Evolutionary conservation across 306 rosid species (phyloP).

Genomic region (Glycine latifolia): DNA sequence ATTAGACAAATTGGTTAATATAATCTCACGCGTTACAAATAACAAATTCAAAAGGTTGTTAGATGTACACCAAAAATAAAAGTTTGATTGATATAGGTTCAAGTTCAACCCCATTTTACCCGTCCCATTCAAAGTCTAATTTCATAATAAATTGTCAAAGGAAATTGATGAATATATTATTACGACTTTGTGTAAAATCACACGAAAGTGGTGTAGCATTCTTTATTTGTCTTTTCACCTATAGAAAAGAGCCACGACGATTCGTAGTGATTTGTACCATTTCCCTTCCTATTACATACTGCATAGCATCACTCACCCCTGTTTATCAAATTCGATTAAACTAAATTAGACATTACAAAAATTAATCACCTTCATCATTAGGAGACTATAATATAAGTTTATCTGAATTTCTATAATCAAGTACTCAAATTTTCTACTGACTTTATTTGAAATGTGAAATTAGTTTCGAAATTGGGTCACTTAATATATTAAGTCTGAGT

Average conservation of each 20-base stretch:
- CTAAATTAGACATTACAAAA: no score
- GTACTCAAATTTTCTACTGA: no score
- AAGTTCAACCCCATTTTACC: neutral
- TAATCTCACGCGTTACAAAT: no score
- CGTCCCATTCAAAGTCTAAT: neutral
- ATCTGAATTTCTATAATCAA: no score
- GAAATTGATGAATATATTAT: neutral
- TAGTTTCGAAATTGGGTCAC: no score
- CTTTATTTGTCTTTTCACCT: neutral
- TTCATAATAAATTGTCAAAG: neutral
- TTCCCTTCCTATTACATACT: no score
- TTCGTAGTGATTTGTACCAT: neutral
- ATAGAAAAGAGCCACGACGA: neutral
- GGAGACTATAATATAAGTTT: no score
- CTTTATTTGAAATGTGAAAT: no score
- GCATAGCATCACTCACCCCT: neutral
- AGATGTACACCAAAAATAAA: neutral
- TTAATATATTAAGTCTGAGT: no score
- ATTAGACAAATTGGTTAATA: no score
- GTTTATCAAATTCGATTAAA: neutral
- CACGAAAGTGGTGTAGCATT: neutral
- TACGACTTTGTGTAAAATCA: neutral
- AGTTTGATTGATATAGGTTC: neutral
- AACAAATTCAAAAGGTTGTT: neutral
- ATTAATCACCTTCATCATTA: no score